Evolutionary conservation across 2,329 filamentous ascomycete genomes (phyloP), one percentile per base, ranked within the genome.

Genomic region (Fusarium vanettenii): DNA sequence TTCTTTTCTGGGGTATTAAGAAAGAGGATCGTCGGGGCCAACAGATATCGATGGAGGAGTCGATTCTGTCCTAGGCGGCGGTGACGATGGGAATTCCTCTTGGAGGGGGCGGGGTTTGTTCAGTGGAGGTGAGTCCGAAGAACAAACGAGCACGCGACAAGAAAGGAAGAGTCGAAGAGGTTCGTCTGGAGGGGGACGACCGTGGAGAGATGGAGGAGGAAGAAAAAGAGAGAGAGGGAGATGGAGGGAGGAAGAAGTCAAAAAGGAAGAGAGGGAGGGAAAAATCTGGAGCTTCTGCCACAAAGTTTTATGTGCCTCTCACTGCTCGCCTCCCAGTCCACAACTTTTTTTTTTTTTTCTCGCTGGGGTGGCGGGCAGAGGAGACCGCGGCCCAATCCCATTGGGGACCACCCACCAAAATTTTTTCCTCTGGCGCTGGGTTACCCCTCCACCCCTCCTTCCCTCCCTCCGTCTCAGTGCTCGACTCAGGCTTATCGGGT

Each of bases 141-240:
- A 80, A 82, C 82, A 82, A 80, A 79, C 77, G 64, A 76, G 70
- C 67, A 75, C 73, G 70, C 73, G 67, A 74, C 75, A 75, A 75
- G 70, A 75, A 75, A 68, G 74, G 69, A 71, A 72, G 71, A 69
- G 56, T 31, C 41, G 45, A 66, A 76, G 67, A 75, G 82, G 82
- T 84, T 82, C 85, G 85, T 82, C 85, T 81, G 81, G 80, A 84
- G 82, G 84, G 85, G 79, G 83, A 85, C 82, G 82, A 85, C 82
- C 82, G 81, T 79, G 81, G 73, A 76, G 70, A 76, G 72, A 80
- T 79, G 80, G 80, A 76, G 79, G 80, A 79, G 79, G 80, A 80
- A 79, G 80, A 79, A 78, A 80, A 61, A 79, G 76, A 78, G 76
- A 76, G 76, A 80, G 79, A 80, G 77, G 73, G 79, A 79, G 72